A percentile compares a stretch with the other conserved stretches of the same genome.
phyloP scores from a whole-genome alignment of 176 grass and related monocot species.

The Musa troglodytarum region DNA sequence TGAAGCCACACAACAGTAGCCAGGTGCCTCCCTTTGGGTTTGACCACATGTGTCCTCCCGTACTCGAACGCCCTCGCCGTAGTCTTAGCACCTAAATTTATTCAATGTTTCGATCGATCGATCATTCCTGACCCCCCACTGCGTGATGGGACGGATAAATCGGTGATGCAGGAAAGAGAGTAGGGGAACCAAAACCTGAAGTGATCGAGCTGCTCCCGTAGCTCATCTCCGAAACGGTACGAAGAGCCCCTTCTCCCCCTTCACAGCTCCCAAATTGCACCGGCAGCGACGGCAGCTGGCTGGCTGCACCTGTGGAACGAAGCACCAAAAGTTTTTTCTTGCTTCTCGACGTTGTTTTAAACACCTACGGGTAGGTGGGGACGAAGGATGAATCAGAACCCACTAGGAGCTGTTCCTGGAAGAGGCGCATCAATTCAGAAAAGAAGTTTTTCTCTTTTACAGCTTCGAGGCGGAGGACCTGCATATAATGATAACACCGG shows the following conservation, averaged over 20 bases:
- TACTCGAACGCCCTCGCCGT: constrained; percentile 55
- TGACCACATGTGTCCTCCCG: constrained; percentile 85
- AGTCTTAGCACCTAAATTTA: constrained; percentile 50
- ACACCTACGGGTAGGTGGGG: too few relatives aligned
- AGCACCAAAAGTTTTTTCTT: too few relatives aligned
- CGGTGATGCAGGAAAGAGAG: background rate
- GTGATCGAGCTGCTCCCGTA: constrained; percentile 37
- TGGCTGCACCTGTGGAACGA: too few relatives aligned
- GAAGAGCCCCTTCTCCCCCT: constrained; percentile 19
- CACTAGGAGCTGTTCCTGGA: too few relatives aligned
- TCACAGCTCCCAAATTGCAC: too few relatives aligned
- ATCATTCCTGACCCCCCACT: background rate
- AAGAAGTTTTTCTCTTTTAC: too few relatives aligned
- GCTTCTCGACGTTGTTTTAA: too few relatives aligned
- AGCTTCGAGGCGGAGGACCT: too few relatives aligned
- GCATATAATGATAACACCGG: too few relatives aligned
- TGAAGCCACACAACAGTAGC: constrained; percentile 89
- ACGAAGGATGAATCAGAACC: too few relatives aligned
- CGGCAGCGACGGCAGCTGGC: too few relatives aligned
- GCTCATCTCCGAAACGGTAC: constrained; percentile 28
- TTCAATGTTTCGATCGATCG: constrained; percentile 14
- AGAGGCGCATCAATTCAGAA: too few relatives aligned
- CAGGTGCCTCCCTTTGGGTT: constrained; percentile 81
- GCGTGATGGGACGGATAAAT: background rate
- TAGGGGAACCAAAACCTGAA: constrained; percentile 23